These are phyloP conservation scores for Pseudocercospora eumusae DNA, from an alignment of 2,329 filamentous ascomycete genomes.

Conservation along the genomic window DNA sequence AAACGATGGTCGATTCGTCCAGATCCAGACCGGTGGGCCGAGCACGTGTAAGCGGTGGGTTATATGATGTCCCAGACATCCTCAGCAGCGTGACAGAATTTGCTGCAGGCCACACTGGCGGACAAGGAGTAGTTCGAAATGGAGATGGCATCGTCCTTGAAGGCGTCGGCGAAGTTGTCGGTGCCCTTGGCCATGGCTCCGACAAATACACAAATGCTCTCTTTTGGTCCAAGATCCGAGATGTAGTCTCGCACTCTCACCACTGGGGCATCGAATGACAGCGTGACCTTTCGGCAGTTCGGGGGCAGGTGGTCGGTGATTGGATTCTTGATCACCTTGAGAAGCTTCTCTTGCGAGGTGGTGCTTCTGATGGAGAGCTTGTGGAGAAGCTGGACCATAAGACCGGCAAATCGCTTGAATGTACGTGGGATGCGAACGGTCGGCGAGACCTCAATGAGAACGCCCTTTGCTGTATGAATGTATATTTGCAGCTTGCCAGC, in stretches of 20 bases:
- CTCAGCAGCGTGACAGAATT: slow-evolving; percentile 97
- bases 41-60: slow-evolving; percentile 28
- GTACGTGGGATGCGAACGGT: slow-evolving; percentile 96
- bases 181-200: slow-evolving; percentile 97
- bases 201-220: slow-evolving; percentile 97
- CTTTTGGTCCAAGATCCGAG: slow-evolving; percentile 71
- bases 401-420: slow-evolving; percentile 96
- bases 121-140: slow-evolving; percentile 98
- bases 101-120: slow-evolving; percentile 97
- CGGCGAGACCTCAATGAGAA: slow-evolving; percentile 97
- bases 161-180: slow-evolving; percentile 91
- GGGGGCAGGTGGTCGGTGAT: slow-evolving; percentile 95
- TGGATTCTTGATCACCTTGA: slow-evolving; percentile 96
- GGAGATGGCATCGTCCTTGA: slow-evolving; percentile 94
- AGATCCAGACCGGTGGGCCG: background rate
- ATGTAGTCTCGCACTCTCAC: slow-evolving; percentile 89
- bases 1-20: background rate
- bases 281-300: slow-evolving; percentile 95
- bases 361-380: slow-evolving; percentile 94
- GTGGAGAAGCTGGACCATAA: slow-evolving; percentile 98
- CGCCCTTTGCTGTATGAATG: slow-evolving; percentile 95
- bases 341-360: slow-evolving; percentile 93
- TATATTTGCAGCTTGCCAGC: slow-evolving; percentile 96
- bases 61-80: slow-evolving; percentile 94
- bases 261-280: slow-evolving; percentile 89